Base-by-base conservation (phyloP, 2,329 filamentous ascomycete genomes). In the Epichloe gansuensis region DNA sequence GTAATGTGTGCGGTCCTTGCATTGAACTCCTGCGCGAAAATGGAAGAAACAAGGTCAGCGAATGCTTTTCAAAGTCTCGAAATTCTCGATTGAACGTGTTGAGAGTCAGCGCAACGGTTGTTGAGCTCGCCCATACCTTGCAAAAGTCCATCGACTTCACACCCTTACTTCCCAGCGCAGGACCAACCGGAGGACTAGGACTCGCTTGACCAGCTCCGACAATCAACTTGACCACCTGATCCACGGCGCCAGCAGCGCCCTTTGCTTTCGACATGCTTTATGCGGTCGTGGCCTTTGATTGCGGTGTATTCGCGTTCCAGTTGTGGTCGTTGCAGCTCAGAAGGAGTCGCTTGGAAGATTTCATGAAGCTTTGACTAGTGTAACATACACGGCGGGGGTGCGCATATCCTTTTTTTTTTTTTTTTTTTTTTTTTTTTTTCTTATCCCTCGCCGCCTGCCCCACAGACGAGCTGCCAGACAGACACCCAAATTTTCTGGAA, bases 131-230 rank as follows among this genome's bases (percentile, higher is more conserved):
- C n/a, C 49, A 41, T 56, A 95, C 91, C 80, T 97, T 97, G 82
- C 93, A 97, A 69, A 97, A 98, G 72, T 98, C 93, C 85, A 98
- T 98, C 54, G 88, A 94, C 76, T 98, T 98, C 57, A 98, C 87
- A 76, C 93, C 93, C 76, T 96, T 97, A 69, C 85, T 91, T 73
- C 93, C 93, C 59, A 98, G 80, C 51, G 93, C 93, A 54, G 93
- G 93, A 76, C 93, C 93, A 63, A 98, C 91, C 4, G 93, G 93
- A 37, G 93, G 93, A 72, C 90, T 94, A 34, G 93, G 93, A 63
- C 85, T 91, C 55, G 93, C 93, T 70, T 96, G 89, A 28, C 93
- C 93, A 53, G 93, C 93, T 63, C 91, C 93, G 56, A 98, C 93
- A 60, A 98, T 95, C 69, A 98, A 81, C 75, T 97, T 98, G 68